Evolutionary conservation across 1,139 yeast genomes (phyloP).

Genomic region (Pneumocystis carinii): DNA sequence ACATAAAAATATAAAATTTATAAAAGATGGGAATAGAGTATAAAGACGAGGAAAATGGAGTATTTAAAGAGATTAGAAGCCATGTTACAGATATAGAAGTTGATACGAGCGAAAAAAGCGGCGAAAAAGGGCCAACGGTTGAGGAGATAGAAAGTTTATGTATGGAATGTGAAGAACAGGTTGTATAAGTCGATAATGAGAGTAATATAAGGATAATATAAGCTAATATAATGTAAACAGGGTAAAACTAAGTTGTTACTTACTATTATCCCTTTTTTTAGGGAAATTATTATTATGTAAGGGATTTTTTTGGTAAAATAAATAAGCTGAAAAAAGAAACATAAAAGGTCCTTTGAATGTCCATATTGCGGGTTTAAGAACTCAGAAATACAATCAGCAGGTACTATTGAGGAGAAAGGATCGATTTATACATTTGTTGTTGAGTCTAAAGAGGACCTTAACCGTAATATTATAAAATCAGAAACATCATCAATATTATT

Average conservation of each 20-base stretch:
- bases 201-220: too few species aligned
- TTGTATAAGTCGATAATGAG: too few species aligned
- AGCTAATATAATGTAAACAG: neutral
- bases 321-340: neutral
- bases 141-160: slow-evolving; percentile 90
- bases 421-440: slow-evolving; percentile 55
- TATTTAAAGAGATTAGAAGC: slow-evolving; percentile 4
- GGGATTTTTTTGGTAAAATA: neutral
- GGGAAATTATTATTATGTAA: slow-evolving; percentile 54
- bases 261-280: slow-evolving; percentile 80
- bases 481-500: slow-evolving; percentile 76
- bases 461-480: slow-evolving; percentile 82
- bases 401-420: slow-evolving; percentile 60
- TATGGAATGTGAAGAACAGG: slow-evolving; percentile 76
- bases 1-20: neutral
- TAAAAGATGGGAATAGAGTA: neutral
- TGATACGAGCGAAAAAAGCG: slow-evolving; percentile 24
- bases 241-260: slow-evolving; percentile 74
- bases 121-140: slow-evolving; percentile 89
- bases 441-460: slow-evolving; percentile 59
- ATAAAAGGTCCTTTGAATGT: slow-evolving; percentile 76
- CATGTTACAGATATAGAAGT: neutral
- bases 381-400: slow-evolving; percentile 89
- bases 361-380: slow-evolving; percentile 87
- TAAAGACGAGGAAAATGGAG: neutral